A percentile compares a stretch with the other conserved stretches of the same genome.
phyloP scores from a whole-genome alignment of 2,329 filamentous ascomycete genomes.

The Fusarium sp. region DNA sequence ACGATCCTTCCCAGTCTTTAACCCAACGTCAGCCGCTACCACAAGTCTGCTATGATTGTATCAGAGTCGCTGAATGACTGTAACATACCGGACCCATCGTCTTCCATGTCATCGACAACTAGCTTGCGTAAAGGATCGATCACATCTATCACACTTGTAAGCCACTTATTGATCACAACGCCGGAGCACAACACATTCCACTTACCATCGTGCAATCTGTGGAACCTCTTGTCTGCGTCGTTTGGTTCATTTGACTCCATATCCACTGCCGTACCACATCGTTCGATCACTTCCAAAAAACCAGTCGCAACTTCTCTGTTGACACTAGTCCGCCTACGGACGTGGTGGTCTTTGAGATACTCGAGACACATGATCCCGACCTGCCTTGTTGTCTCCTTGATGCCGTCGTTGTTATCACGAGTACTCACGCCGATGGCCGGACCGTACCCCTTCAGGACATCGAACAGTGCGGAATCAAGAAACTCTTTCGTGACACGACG shows the following conservation, averaged over 20 bases:
- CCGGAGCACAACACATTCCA: not conserved
- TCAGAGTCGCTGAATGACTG: conserved; percentile 44
- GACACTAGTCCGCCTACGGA: conserved; percentile 56
- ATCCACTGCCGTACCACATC: conserved; percentile 57
- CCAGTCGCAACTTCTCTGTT: conserved; percentile 55
- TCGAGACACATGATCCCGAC: conserved; percentile 59
- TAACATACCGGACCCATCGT: conserved; percentile 69
- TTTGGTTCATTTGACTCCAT: conserved; percentile 46
- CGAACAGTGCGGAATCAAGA: conserved; percentile 58
- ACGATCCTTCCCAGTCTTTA: conserved; percentile 67
- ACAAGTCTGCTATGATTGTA: conserved; percentile 42
- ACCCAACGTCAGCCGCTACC: conserved; percentile 40
- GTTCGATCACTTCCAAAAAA: conserved; percentile 57
- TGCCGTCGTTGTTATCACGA: conserved; percentile 40
- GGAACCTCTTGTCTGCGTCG: conserved; percentile 48
- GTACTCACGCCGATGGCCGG: conserved; percentile 46
- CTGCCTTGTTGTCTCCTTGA: conserved; percentile 46
- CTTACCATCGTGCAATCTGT: conserved; percentile 45
- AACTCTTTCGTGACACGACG: conserved; percentile 57
- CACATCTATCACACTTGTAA: conserved; percentile 49
- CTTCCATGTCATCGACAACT: conserved; percentile 67
- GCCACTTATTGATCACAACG: conserved; percentile 13
- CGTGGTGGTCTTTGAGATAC: conserved; percentile 60
- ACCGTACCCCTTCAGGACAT: not conserved
- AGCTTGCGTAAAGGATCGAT: conserved; percentile 63